Percentiles rank a stretch among this genome's conserved stretches.
These are phyloP conservation scores for Corymbia maculata DNA, from an alignment of 345 rosid species.

Conservation along the genomic window DNA sequence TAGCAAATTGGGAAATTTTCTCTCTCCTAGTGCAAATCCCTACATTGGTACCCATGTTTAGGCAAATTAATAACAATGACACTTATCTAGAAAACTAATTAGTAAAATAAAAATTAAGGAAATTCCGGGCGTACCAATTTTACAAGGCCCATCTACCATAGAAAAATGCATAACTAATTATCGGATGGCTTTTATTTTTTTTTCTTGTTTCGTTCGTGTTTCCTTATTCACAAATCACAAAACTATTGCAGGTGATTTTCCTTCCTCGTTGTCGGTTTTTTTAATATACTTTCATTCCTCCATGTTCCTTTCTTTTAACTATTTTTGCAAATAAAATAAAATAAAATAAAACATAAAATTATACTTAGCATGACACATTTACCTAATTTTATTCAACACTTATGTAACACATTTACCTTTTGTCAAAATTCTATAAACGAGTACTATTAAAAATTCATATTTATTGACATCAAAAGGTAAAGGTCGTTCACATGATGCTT, in stretches of 20 bases:
- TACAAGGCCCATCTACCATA: background rate
- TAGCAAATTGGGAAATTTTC: background rate
- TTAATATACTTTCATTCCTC: too few species aligned
- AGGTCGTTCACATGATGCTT: background rate
- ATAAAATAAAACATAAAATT: background rate
- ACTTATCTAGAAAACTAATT: background rate
- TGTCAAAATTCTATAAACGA: too few species aligned
- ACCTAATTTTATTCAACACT: background rate
- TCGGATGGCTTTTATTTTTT: background rate
- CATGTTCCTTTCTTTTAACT: background rate
- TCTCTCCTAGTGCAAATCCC: background rate
- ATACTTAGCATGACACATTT: too few species aligned
- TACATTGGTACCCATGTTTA: background rate
- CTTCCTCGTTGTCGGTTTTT: background rate
- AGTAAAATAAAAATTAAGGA: background rate
- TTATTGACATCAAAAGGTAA: accelerated
- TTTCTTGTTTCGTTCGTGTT: background rate
- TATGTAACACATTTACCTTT: background rate
- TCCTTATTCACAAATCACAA: background rate
- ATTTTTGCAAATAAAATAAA: background rate
- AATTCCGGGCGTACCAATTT: background rate
- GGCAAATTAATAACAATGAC: background rate
- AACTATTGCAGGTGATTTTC: background rate
- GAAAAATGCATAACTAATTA: too few species aligned
- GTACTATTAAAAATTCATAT: accelerated